Conservation (phyloP, 257 asterid species). For the Lantana camara region DNA sequence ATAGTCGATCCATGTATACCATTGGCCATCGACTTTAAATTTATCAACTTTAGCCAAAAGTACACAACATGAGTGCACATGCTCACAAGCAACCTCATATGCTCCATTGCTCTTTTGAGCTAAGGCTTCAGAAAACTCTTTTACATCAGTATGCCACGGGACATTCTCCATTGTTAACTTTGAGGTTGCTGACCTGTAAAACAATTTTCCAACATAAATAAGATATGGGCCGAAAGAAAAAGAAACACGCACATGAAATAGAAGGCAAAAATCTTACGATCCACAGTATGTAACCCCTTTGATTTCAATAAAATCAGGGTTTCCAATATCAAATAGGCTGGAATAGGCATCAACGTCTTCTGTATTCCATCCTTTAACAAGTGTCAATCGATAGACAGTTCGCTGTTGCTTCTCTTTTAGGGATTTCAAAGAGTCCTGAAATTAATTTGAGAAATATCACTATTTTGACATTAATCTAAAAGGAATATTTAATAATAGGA, state of each 20-base stretch:
- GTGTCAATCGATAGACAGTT: slow-evolving; percentile 91
- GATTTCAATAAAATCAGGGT: slow-evolving; percentile 93
- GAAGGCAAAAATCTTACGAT: slow-evolving; percentile 58
- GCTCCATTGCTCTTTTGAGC: slow-evolving; percentile 79
- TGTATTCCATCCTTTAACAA: slow-evolving; percentile 98
- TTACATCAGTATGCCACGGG: slow-evolving; percentile 97
- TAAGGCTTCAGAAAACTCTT: slow-evolving; percentile 83
- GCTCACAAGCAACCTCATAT: slow-evolving; percentile 97
- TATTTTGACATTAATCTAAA: slow-evolving; percentile 10
- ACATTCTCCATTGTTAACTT: slow-evolving; percentile 98
- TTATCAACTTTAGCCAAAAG: slow-evolving; percentile 87
- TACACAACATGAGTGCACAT: slow-evolving; percentile 91
- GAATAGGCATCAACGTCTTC: slow-evolving; percentile 94
- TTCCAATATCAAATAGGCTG: slow-evolving; percentile 68
- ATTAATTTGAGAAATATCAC: slow-evolving; percentile 15
- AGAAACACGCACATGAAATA: background rate
- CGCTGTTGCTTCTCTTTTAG: slow-evolving; percentile 89
- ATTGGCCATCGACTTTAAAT: slow-evolving; percentile 77
- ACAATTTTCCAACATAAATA: background rate
- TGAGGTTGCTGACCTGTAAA: slow-evolving; percentile 87
- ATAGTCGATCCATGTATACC: slow-evolving; percentile 97
- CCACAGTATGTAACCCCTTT: slow-evolving; percentile 99
- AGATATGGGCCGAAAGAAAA: background rate
- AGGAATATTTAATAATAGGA: background rate
- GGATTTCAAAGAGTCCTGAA: slow-evolving; percentile 88